Conservation (phyloP, 2,329 filamentous ascomycete species). For the Pseudocercospora crystallina region DNA sequence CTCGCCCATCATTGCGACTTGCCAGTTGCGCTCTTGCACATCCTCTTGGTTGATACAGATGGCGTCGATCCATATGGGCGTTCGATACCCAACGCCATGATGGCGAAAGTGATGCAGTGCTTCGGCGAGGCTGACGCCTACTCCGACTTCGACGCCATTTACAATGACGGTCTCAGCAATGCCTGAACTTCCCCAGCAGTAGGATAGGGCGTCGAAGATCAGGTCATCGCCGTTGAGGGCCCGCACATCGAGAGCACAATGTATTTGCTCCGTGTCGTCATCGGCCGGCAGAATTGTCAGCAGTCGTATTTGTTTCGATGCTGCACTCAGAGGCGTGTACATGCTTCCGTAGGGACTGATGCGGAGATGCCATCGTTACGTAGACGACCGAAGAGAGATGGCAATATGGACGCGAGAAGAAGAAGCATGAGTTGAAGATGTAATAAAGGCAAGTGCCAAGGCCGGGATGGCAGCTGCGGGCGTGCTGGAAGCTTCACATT, state of each 20-base stretch:
- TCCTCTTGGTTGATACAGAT: slow-evolving; percentile 20
- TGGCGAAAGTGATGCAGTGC: slow-evolving; percentile 2
- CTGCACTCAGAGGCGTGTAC: neutral
- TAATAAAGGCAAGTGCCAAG: no score
- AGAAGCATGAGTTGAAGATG: no score
- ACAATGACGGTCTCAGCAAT: neutral
- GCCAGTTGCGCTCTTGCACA: slow-evolving; percentile 6
- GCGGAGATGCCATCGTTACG: no score
- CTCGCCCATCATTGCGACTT: slow-evolving; percentile 16
- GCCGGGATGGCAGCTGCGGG: no score
- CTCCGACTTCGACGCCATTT: neutral
- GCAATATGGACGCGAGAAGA: no score
- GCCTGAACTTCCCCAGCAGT: slow-evolving; percentile 9
- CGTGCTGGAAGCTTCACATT: no score
- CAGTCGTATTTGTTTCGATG: neutral
- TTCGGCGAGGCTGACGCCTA: slow-evolving; percentile 1
- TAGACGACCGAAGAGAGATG: no score
- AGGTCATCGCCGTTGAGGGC: neutral
- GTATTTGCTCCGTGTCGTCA: neutral
- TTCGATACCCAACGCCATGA: neutral
- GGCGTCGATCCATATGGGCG: slow-evolving; percentile 16
- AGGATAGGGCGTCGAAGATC: slow-evolving; percentile 11
- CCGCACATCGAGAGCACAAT: neutral
- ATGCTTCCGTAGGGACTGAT: neutral
- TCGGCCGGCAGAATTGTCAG: neutral